Base-by-base conservation (phyloP, 331 rosid species). In the Saraca asoca region DNA sequence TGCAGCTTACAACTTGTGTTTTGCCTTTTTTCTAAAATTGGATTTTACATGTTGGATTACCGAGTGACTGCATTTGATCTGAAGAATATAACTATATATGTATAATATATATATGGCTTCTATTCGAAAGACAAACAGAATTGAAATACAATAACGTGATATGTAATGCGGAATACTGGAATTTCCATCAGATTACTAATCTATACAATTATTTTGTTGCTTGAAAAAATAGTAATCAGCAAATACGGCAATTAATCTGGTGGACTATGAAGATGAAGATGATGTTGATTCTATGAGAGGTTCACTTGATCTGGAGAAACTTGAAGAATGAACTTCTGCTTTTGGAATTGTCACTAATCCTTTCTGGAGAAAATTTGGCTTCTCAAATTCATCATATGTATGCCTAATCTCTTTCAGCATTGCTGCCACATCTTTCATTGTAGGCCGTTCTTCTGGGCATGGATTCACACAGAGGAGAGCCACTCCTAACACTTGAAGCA, bases 401-500 rank as follows among this genome's bases (percentile, higher is more conserved):
- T 79, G 88, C 55, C 65, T 78, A 70, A 93, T 93, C 83, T 93
- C 97, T 67, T 87, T 88, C 75, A 93, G 88, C 98, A 90, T 90
- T 56, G 90, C 87, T 2, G 98, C 62, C 12, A 93, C 91, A 66
- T 90, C 98, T 73, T 88, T 93, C 98, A 93, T 93, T 0, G 91
- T 75, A 1, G 98, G 96, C 58, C 98, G 63, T 65, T 93, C 98
- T 63, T 75, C 96, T 0, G 98, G 97, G 38, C 65, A 78, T 11
- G 86, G 74, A 80, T 90, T 88, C 66, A 90, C 86, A 52, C 96
- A 93, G 6, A 93, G 87, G 58, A 90, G 86, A 78, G 98, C 94
- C 68, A 93, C 94, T 24, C 96, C 96, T 19, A 89, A 84, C 42
- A 89, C 96, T 75, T 92, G 98, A 78, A 92, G 83, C 96, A 92